Conservation (phyloP, 495 filamentous ascomycete genomes). For the Xylaria castorea region DNA sequence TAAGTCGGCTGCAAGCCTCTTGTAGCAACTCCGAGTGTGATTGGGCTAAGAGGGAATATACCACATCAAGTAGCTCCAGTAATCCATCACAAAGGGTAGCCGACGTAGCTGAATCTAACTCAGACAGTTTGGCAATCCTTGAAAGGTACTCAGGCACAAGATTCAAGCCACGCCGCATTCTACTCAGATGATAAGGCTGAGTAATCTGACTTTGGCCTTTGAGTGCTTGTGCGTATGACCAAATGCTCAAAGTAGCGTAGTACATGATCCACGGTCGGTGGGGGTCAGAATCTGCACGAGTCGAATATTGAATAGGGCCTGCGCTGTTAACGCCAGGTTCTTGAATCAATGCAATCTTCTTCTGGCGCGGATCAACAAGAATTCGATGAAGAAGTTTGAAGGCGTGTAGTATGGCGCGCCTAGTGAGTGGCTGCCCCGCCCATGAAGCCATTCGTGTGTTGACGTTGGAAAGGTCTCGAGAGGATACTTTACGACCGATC, state of each 20-base stretch:
- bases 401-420: constrained; percentile 91
- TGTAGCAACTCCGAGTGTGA: constrained; percentile 53
- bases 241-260: constrained; percentile 87
- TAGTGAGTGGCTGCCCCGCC: constrained; percentile 81
- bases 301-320: constrained; percentile 65
- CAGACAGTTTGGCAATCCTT: constrained; percentile 44
- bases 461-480: constrained; percentile 77
- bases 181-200: constrained; percentile 30
- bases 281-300: constrained; percentile 83
- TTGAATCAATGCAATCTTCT: constrained; percentile 33
- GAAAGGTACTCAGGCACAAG: constrained; percentile 50
- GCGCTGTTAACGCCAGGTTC: constrained; percentile 39
- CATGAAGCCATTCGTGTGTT: constrained; percentile 82
- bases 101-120: constrained; percentile 46
- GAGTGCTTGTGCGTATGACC: constrained; percentile 88
- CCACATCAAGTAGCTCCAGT: constrained; percentile 50
- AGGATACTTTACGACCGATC: constrained; percentile 83
- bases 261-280: constrained; percentile 98
- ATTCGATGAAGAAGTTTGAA: constrained; percentile 84
- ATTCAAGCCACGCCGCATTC: constrained; percentile 12
- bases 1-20: constrained; percentile 51
- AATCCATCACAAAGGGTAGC: constrained; percentile 48
- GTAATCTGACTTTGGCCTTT: constrained; percentile 56
- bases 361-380: constrained; percentile 62
- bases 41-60: constrained; percentile 48